Evolutionary conservation across 1,284 basidiomycete species (phyloP), one percentile per base, ranked within the genome.

Genomic region (Pseudozyma hubeiensis): DNA sequence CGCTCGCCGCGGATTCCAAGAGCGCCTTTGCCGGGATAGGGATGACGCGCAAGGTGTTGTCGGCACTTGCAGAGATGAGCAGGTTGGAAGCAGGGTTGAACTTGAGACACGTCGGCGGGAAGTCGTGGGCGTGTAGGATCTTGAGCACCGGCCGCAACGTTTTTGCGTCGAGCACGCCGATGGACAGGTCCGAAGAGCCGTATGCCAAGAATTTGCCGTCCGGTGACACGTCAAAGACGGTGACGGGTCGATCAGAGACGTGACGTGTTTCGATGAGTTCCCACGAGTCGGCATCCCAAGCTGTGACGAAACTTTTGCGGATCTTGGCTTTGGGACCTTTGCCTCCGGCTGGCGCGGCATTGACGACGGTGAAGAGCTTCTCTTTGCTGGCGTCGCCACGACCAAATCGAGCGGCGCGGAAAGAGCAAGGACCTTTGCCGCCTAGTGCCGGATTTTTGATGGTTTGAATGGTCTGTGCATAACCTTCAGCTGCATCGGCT

Each of bases 91-190:
- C 87, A 0, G 93, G 91, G 82, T 92, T 95, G 87, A 99, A 98
- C 61, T 89, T 89, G 59, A 99, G 86, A 1, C 91, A 90, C 0
- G 96, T 99, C 1, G 93, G 90, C 3, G 97, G 93, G 84, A 99
- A 96, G 71, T 94, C 93, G 85, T 99, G 97, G 0, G 95, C 92
- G 84, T 93, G 92, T 50, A 97, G 87, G 65, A 99, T 95, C 35
- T 91, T 91, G 35, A 93, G 86, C 9, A 95, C 85, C 0, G 94
- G 93, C 49, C 89, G 88, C 37, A 98, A 85, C 1, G 90, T 93
- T 58, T 87, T 87, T 4, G 93, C 88, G 82, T 98, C 94, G 43
- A 98, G 84, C 53, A 98, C 87, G 13, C 93, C 91, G 61, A 98
- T 89, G 40, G 90, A 91, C 50, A 93, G 87, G 85, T 98, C 94